Evolutionary conservation across 2,329 filamentous ascomycete genomes (phyloP), one percentile per base, ranked within the genome.

Genomic region (Ascochyta koolunga): DNA sequence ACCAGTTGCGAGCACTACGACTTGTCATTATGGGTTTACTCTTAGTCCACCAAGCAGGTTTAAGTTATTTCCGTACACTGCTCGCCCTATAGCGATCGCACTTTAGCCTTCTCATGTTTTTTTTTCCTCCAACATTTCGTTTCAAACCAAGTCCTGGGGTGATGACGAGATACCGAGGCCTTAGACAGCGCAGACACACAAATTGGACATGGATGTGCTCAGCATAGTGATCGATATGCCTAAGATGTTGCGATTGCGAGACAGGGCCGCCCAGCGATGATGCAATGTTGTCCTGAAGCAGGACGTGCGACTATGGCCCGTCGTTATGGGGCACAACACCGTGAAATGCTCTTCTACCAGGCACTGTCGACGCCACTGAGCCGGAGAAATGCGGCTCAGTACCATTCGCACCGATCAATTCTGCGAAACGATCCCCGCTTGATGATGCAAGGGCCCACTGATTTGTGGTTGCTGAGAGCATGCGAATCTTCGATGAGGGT

Each of bases 401-500:
- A 49, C 22, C 40, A 21, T 9, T 41, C 24, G 50, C 29, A 49
- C 16, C 35, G 41, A 41, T 44, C 22, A 42, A 50, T 44, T 44
- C 39, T 51, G 38, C 47, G 51, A 18, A 39, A 51, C 1, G 19
- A 31, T 43, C 43, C 48, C 37, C 43, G 47, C 38, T n/a, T 38
- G 53, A 51, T 56, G 53, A 56, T 51, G 53, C 47, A 50, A 44
- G 38, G 53, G 19, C 48, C 53, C 47, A 51, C 53, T 45, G 18
- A 44, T 43, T 48, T 37, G 27, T 25, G 53, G 40, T 37, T 21
- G 39, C 7, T 48, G 46, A 22, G 29, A 11, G 33, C 18, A 54
- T 50, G 49, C 29, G 37, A 59, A 54, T 56, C 49, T 59, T 54
- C 50, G 54, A 54, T 56, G 50, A 11, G 49, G 32, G 13, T 51